These are phyloP conservation scores for Arthrobotrys musiformis DNA, from an alignment of 2,329 filamentous ascomycete genomes.

Conservation along the genomic window DNA sequence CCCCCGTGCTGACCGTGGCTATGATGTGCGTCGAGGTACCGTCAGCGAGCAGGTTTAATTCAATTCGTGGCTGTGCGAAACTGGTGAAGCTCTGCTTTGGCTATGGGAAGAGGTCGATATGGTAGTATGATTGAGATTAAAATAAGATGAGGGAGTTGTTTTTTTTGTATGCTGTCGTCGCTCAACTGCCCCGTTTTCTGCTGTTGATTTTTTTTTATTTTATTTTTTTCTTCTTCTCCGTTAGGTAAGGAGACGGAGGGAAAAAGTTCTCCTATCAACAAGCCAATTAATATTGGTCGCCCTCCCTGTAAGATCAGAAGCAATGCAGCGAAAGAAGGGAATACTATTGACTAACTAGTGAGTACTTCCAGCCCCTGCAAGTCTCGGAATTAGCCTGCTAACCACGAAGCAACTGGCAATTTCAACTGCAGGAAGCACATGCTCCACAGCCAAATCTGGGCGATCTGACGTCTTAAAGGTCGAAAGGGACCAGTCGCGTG, in stretches of 20 bases:
- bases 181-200: neutral
- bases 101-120: neutral
- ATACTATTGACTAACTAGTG: neutral
- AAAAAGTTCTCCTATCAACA: conserved; percentile 21
- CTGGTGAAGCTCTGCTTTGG: conserved; percentile 21
- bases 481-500: conserved; percentile 15
- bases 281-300: conserved; percentile 9
- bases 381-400: conserved; percentile 6
- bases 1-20: too few species aligned
- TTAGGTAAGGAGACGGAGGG: conserved; percentile 15
- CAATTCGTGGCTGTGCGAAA: conserved; percentile 33
- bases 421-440: neutral
- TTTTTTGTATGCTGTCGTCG: neutral
- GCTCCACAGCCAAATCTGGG: neutral
- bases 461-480: neutral
- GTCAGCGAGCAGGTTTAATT: conserved; percentile 5
- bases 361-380: neutral
- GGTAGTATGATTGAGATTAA: neutral
- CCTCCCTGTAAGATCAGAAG: conserved; percentile 6
- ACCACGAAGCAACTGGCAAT: neutral
- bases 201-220: conserved; percentile 3
- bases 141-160: neutral
- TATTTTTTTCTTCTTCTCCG: neutral
- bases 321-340: neutral
- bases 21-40: neutral